Evolutionary conservation across 2,329 filamentous ascomycete genomes (phyloP), one percentile per base, ranked within the genome.

Genomic region (Moelleriella libera): DNA sequence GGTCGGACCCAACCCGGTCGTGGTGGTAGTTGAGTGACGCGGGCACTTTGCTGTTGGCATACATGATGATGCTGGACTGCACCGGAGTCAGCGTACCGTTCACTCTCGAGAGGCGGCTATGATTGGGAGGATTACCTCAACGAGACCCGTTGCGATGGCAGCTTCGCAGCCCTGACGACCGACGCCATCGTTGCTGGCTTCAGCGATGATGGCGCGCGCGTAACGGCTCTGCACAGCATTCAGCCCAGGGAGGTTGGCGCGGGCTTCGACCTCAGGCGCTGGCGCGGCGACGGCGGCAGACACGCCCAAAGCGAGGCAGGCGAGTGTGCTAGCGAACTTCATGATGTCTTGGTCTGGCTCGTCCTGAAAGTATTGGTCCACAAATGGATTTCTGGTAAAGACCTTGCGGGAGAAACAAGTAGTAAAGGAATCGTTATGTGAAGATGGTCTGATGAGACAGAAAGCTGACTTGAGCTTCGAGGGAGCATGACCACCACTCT

Each of bases 101-200:
- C 21, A 21, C 21, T 21, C 34, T 37, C 34, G 12, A 9, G 34
- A 8, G 34, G 34, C 12, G 34, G 34, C 34, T 37, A 37, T 37
- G 34, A 9, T 4, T 37, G 8, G 34, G 34, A 37, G 12, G 34
- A 37, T 41, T 2, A 55, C 54, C 53, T 57, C 54, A 37, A 51
- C 50, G 30, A 57, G 51, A 44, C 45, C 53, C 5, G 54, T 54
- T 12, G 53, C 50, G 31, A 57, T 54, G 39, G 45, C 53, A 40
- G 50, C 52, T 28, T 52, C 39, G 47, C 54, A 55, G 34, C 54
- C 54, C 8, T 53, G 53, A n/a, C 45, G 41, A 14, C 53, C 53
- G 37, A 55, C 46, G 11, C 47, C 47, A 30, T 47, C 49, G 41
- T 45, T 45, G 41, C 50, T 53, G 46, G 44, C 50, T 48, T 53